Conservation (phyloP, 371 early-diverging fungal genomes). For the Rhizopus delemar region DNA sequence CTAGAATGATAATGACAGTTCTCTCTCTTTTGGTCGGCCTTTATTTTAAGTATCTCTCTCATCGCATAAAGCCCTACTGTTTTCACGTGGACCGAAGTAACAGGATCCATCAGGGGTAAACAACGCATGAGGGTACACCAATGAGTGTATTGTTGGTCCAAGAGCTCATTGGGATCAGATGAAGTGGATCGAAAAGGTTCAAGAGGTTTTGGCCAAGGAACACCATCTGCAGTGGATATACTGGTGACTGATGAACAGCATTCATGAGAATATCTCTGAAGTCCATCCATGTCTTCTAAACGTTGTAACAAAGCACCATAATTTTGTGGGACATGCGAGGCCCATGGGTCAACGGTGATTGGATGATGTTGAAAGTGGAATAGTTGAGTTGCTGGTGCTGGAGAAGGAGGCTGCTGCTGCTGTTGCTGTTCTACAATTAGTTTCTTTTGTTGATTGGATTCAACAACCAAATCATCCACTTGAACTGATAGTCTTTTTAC, state of each 20-base stretch:
- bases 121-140: slow-evolving; percentile 48
- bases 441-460: slow-evolving; percentile 6
- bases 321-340: slow-evolving; percentile 28
- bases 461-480: slow-evolving; percentile 29
- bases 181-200: slow-evolving; percentile 17
- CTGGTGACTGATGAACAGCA: slow-evolving; percentile 9
- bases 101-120: slow-evolving; percentile 34
- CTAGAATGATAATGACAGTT: neutral
- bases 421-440: neutral
- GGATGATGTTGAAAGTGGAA: slow-evolving; percentile 3
- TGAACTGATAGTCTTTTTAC: slow-evolving; percentile 29
- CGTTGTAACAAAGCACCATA: slow-evolving; percentile 31
- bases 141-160: slow-evolving; percentile 30
- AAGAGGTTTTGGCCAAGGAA: slow-evolving; percentile 33
- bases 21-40: slow-evolving; percentile 19
- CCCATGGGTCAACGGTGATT: slow-evolving; percentile 34
- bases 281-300: slow-evolving; percentile 20
- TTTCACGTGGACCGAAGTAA: slow-evolving; percentile 31
- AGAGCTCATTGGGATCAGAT: neutral
- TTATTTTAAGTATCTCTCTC: slow-evolving; percentile 34
- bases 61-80: slow-evolving; percentile 39
- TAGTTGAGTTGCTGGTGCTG: slow-evolving; percentile 7
- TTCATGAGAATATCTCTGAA: slow-evolving; percentile 20
- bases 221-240: slow-evolving; percentile 23
- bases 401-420: neutral